These are phyloP conservation scores for Striga hermonthica DNA, from an alignment of 305 asterid species.

Conservation along the genomic window DNA sequence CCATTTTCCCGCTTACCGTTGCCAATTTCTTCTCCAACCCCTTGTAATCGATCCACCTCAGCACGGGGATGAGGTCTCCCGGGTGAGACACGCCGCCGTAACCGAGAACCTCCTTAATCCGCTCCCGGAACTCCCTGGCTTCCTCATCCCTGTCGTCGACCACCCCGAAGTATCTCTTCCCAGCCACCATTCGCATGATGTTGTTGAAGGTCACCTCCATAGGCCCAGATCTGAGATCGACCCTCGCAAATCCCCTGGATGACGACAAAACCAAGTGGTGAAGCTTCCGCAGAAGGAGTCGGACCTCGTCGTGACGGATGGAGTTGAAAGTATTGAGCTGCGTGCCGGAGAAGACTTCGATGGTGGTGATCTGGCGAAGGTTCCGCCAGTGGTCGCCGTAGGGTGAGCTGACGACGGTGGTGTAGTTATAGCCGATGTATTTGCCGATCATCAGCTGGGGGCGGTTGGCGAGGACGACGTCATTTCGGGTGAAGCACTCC, in stretches of 20 bases:
- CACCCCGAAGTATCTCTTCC: neutral
- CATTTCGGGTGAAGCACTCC: too few relatives aligned
- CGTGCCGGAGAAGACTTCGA: too few relatives aligned
- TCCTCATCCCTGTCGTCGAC: neutral
- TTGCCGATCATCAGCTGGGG: too few relatives aligned
- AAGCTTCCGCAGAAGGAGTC: too few relatives aligned
- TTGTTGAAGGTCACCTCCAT: neutral
- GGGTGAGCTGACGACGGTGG: too few relatives aligned
- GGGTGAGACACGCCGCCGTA: neutral
- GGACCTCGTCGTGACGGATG: too few relatives aligned
- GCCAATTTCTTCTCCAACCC: neutral
- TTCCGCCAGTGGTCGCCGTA: too few relatives aligned
- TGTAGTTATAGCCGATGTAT: too few relatives aligned
- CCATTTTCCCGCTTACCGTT: neutral
- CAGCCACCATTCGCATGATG: neutral
- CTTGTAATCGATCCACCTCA: neutral
- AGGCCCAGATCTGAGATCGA: neutral
- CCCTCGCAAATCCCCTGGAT: neutral
- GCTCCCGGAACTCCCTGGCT: neutral
- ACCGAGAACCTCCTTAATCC: neutral
- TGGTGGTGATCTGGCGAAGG: too few relatives aligned
- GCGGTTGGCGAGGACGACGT: too few relatives aligned
- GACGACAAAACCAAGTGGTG: too few relatives aligned
- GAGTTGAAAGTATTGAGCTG: too few relatives aligned
- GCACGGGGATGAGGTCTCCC: neutral